Conservation (phyloP, 225 moss, liverwort and hornwort genomes). For the Marchantia polymorpha region DNA sequence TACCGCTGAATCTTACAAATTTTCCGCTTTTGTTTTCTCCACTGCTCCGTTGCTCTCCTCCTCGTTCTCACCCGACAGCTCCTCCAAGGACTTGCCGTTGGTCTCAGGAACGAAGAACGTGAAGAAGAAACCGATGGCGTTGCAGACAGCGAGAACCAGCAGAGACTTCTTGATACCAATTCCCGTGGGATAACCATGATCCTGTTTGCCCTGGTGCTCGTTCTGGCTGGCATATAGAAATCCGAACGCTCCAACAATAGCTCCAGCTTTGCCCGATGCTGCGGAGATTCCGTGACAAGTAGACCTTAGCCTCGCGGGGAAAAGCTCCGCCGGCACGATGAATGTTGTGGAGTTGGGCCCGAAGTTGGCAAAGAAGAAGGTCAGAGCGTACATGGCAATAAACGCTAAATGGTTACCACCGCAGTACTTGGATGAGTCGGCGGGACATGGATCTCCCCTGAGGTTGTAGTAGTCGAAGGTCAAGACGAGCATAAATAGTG, state of each 20-base stretch:
- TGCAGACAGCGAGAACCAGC: slow-evolving; percentile 21
- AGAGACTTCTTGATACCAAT: slow-evolving; percentile 32
- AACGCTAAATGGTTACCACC: slow-evolving; percentile 38
- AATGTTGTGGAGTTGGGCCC: slow-evolving; percentile 31
- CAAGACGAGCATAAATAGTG: slow-evolving; percentile 51
- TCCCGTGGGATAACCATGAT: slow-evolving; percentile 20
- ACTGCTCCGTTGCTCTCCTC: neutral
- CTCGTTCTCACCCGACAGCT: slow-evolving; percentile 19
- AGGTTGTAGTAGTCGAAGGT: slow-evolving; percentile 43
- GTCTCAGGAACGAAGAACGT: slow-evolving; percentile 33
- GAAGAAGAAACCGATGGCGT: slow-evolving; percentile 17
- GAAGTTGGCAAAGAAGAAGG: slow-evolving; percentile 35
- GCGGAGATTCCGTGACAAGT: slow-evolving; percentile 36
- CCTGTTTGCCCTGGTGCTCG: slow-evolving; percentile 13
- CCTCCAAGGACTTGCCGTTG: slow-evolving; percentile 33
- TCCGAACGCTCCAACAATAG: slow-evolving; percentile 28
- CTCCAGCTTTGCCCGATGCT: slow-evolving; percentile 24
- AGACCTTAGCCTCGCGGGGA: slow-evolving; percentile 27
- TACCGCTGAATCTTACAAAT: too few relatives aligned
- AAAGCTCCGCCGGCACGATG: slow-evolving; percentile 28
- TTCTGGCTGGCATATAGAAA: slow-evolving; percentile 32
- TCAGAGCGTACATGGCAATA: slow-evolving; percentile 19
- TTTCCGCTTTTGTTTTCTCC: too few relatives aligned
- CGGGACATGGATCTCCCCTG: slow-evolving; percentile 39
- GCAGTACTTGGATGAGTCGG: slow-evolving; percentile 29